Base-by-base conservation (phyloP, 805 yeast species). In the Zygoascus flipseniorum region DNA sequence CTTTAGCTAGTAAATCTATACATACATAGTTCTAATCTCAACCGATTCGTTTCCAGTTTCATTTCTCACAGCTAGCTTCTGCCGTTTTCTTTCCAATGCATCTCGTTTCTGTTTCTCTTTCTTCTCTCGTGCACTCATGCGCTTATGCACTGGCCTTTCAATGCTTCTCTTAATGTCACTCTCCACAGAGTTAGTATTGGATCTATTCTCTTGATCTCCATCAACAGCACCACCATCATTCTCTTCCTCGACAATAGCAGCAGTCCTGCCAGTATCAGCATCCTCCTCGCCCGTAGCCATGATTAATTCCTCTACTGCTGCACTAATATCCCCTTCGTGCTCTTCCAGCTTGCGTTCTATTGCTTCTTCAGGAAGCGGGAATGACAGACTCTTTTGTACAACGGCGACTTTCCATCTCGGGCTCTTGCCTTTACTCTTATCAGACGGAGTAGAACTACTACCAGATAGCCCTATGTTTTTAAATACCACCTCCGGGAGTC, bases 341-440 rank as follows among this genome's bases (percentile, higher is more conserved):
- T 54, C 54, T 5, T 35, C 48, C 6, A 54, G 54, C 11, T 56
- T 52, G 28, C 55, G 35, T 31, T 53, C 43, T 4, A 51, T 46
- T 3, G 54, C 54, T 5, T 20, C 44, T 10, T 56, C 56, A 5
- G 60, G 62, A 16, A 57, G 57, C 1, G 67, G 63, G 9, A 41
- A 52, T 35, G 60, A 57, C 14, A 63, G 55, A 47, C 67, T 62
- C 16, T 61, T 57, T 51, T 58, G 49, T 13, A 67, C 65, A 19
- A 65, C 58, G 23, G 64, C 65, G 5, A 67, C 47, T 51, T 65
- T 58, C 69, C 70, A 67, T 10, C 52, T 52, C 9, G 69, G 67
- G 16, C 44, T 42, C n/a, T 14, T 14, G 3, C n/a, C 18, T 23
- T 42, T 42, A n/a, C 16, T 35, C 5, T 59, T 47, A 5, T 45